Percentiles rank a stretch among this genome's conserved stretches.
These are phyloP conservation scores for Hymenoscyphus scutula DNA, from an alignment of 2,329 filamentous ascomycete genomes.

Conservation along the genomic window DNA sequence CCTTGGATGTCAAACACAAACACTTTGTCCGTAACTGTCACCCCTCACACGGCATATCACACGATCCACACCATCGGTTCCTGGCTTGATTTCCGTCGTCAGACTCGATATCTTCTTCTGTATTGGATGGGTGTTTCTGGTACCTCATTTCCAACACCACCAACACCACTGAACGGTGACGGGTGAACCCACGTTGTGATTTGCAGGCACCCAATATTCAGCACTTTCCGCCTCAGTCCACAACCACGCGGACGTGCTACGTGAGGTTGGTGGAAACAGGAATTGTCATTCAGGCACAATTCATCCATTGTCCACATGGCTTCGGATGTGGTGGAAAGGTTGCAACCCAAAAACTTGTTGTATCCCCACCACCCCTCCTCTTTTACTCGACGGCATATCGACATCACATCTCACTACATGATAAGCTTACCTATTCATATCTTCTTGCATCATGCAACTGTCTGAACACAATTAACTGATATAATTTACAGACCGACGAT, in stretches of 20 bases:
- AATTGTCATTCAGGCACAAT: slow-evolving; percentile 14
- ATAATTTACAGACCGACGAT: background rate
- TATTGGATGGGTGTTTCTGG: background rate
- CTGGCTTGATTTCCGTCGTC: slow-evolving; percentile 2
- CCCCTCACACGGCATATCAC: slow-evolving; percentile 5
- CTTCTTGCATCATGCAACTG: slow-evolving; percentile 8
- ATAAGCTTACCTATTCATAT: slow-evolving; percentile 17
- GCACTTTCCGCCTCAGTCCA: background rate
- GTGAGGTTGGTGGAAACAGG: slow-evolving; percentile 7
- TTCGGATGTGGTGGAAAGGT: slow-evolving; percentile 5
- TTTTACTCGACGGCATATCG: background rate
- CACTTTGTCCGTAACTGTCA: slow-evolving; percentile 5
- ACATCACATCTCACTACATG: slow-evolving; percentile 13
- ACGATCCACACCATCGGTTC: slow-evolving; percentile 13
- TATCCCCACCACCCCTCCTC: background rate
- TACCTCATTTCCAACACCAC: slow-evolving; percentile 7
- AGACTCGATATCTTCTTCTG: background rate
- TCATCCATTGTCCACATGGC: slow-evolving; percentile 7
- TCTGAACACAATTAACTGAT: background rate
- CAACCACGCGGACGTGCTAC: slow-evolving; percentile 4
- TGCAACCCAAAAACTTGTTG: slow-evolving; percentile 10
- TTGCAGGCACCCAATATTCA: background rate
- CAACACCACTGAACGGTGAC: background rate
- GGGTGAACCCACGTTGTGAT: background rate
- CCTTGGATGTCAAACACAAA: slow-evolving; percentile 1